phyloP scores from a whole-genome alignment of 2,329 filamentous ascomycete genomes.

The Helicocarpus griseus region DNA sequence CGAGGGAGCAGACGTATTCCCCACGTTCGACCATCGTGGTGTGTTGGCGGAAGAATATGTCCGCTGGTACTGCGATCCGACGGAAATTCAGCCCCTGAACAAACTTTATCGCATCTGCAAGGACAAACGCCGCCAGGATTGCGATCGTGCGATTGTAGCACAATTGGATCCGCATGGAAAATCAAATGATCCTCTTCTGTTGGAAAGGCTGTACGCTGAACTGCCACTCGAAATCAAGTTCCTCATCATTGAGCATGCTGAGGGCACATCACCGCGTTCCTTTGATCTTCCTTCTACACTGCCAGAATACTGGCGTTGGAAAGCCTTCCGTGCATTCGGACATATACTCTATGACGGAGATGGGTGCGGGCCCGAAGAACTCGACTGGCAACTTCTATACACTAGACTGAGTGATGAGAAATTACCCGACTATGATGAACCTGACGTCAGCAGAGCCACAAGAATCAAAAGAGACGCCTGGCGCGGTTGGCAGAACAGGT shows the following conservation, averaged over 20 bases:
- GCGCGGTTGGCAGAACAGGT: slow-evolving; percentile 2
- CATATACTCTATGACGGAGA: background rate
- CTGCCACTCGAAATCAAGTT: slow-evolving; percentile 1
- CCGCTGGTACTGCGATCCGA: background rate
- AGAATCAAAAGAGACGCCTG: too few species aligned
- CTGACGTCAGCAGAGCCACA: too few species aligned
- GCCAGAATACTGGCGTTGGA: slow-evolving; percentile 1
- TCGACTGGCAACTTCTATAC: slow-evolving; percentile 4
- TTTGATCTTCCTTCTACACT: background rate
- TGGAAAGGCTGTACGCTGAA: slow-evolving; percentile 1
- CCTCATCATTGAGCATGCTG: slow-evolving; percentile 1
- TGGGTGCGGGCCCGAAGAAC: background rate
- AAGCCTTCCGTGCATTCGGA: background rate
- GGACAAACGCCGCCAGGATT: background rate
- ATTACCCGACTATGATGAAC: too few species aligned
- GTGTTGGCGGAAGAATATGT: background rate
- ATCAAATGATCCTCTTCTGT: background rate
- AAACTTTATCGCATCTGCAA: background rate
- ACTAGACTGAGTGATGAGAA: background rate
- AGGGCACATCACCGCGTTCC: background rate
- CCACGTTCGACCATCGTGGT: background rate
- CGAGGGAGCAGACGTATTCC: background rate
- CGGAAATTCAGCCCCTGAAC: background rate
- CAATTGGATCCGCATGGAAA: too few species aligned
- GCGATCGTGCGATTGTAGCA: too few species aligned